Evolutionary conservation across 495 filamentous ascomycete genomes (phyloP).

Genomic region (Evernia prunastri): DNA sequence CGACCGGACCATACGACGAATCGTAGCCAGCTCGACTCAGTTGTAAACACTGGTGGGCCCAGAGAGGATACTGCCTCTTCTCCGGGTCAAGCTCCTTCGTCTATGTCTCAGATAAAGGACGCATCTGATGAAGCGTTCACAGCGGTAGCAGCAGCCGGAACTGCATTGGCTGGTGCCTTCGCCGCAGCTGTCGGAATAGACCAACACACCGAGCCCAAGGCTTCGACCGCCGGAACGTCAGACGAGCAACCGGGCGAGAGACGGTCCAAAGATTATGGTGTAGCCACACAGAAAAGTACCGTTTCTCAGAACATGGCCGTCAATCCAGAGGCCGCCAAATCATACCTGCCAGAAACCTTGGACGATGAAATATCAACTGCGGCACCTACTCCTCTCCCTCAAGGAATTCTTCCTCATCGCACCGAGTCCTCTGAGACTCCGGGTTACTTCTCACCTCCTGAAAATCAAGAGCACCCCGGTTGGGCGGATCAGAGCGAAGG

Average conservation of each 20-base stretch:
- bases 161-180: constrained; percentile 23
- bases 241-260: background rate
- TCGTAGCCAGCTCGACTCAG: constrained; percentile 1
- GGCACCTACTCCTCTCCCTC: constrained; percentile 33
- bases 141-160: constrained; percentile 26
- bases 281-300: background rate
- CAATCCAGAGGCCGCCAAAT: constrained; percentile 19
- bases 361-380: constrained; percentile 24
- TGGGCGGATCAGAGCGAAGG: background rate
- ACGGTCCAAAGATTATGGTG: background rate
- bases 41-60: background rate
- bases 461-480: background rate
- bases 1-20: background rate
- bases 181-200: constrained; percentile 21
- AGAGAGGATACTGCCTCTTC: background rate
- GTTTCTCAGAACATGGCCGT: constrained; percentile 8
- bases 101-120: constrained; percentile 15
- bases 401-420: constrained; percentile 33
- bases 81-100: constrained; percentile 1
- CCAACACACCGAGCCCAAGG: constrained; percentile 8
- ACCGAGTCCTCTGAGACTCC: background rate
- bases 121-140: constrained; percentile 22
- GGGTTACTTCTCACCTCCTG: constrained; percentile 17
- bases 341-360: constrained; percentile 5
- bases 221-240: background rate